Evolutionary conservation across 2,329 filamentous ascomycete genomes (phyloP).

Genomic region (Akanthomyces lecanii): DNA sequence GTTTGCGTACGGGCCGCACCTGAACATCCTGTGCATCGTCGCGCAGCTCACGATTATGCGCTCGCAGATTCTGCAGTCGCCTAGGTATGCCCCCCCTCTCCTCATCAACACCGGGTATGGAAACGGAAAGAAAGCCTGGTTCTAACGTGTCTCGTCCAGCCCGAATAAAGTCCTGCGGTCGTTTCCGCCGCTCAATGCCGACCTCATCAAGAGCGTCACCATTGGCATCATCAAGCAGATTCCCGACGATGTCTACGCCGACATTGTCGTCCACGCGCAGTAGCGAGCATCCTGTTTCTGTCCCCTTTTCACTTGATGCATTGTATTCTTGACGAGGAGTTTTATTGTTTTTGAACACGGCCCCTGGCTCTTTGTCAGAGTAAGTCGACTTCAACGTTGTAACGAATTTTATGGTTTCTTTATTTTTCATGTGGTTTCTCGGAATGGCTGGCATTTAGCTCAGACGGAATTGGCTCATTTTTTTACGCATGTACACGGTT

Average conservation of each 20-base stretch:
- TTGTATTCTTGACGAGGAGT: slow-evolving; percentile 5
- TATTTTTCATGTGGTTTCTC: background rate
- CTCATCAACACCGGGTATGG: too few species aligned
- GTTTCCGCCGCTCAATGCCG: slow-evolving; percentile 78
- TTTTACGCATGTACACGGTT: background rate
- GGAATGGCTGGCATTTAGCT: background rate
- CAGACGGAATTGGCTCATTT: background rate
- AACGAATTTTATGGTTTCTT: slow-evolving; percentile 7
- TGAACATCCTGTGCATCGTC: slow-evolving; percentile 95
- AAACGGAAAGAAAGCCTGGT: background rate
- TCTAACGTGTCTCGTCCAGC: slow-evolving; percentile 51
- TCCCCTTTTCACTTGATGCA: background rate
- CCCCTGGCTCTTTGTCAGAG: background rate
- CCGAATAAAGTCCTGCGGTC: slow-evolving; percentile 89
- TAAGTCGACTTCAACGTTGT: background rate
- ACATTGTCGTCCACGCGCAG: slow-evolving; percentile 83
- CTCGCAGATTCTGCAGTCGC: slow-evolving; percentile 75
- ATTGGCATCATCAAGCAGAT: slow-evolving; percentile 86
- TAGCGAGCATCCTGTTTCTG: slow-evolving; percentile 30
- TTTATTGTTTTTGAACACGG: background rate
- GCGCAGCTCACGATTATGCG: slow-evolving; percentile 88
- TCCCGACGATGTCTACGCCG: slow-evolving; percentile 82
- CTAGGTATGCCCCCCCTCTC: slow-evolving; percentile 56
- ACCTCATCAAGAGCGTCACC: slow-evolving; percentile 78
- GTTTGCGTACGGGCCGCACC: slow-evolving; percentile 89